Conservation (phyloP, 768 basidiomycete species). For the Pulveroboletus sp. region DNA sequence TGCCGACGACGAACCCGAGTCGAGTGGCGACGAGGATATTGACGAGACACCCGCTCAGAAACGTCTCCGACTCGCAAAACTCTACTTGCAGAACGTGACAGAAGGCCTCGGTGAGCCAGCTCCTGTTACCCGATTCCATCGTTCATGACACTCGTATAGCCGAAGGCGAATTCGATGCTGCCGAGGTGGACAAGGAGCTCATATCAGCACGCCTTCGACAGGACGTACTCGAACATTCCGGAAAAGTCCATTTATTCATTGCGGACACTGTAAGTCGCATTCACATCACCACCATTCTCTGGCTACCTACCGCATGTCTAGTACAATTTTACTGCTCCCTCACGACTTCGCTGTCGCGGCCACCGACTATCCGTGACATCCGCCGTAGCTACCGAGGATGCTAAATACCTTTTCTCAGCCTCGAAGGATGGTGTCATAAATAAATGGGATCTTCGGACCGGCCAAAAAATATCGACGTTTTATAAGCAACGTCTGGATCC, state of each 20-base stretch:
- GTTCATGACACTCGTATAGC: constrained; percentile 33
- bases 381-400: constrained; percentile 73
- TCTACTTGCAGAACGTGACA: constrained; percentile 86
- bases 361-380: constrained; percentile 82
- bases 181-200: constrained; percentile 91
- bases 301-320: constrained; percentile 21
- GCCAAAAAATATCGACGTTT: constrained; percentile 56
- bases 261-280: constrained; percentile 59
- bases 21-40: constrained; percentile 80
- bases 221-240: constrained; percentile 88
- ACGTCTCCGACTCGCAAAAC: constrained; percentile 81
- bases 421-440: constrained; percentile 90
- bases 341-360: constrained; percentile 61
- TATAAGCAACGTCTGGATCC: constrained; percentile 53
- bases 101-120: constrained; percentile 58
- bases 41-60: constrained; percentile 94
- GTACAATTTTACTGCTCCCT: constrained; percentile 50
- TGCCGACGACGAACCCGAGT: constrained; percentile 50
- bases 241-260: constrained; percentile 80
- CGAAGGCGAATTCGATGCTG: constrained; percentile 92
- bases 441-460: constrained; percentile 75
- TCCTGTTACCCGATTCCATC: not conserved
- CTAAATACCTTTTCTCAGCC: constrained; percentile 76
- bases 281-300: not conserved
- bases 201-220: constrained; percentile 88